A percentile compares a stretch with the other conserved stretches of the same genome.
Conservation (phyloP, 371 early-diverging fungal species). For the Mucor racemosus region DNA sequence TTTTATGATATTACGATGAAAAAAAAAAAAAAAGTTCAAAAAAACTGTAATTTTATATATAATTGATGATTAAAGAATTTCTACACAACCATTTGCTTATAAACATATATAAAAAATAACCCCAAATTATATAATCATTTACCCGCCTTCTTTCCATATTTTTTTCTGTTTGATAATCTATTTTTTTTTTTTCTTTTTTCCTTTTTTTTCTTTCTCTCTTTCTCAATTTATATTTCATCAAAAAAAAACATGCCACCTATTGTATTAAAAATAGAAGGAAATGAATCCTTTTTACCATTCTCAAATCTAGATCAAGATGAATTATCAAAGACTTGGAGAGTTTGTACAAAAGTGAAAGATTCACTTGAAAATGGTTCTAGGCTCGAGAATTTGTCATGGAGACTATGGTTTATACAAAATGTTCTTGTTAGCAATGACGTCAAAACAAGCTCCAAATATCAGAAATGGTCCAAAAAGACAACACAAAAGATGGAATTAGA, state of each 20-base stretch:
- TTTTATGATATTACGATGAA: not conserved
- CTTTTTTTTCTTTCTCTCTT: constrained; percentile 4
- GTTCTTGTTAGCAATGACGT: constrained; percentile 41
- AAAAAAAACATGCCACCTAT: constrained; percentile 74
- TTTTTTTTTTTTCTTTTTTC: constrained; percentile 11
- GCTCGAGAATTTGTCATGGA: constrained; percentile 89
- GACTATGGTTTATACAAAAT: constrained; percentile 84
- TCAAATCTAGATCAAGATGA: constrained; percentile 74
- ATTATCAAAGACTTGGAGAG: constrained; percentile 80
- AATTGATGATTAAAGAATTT: no score
- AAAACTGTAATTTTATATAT: not conserved
- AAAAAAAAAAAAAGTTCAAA: not conserved
- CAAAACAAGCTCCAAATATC: constrained; percentile 15
- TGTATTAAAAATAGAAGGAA: constrained; percentile 60
- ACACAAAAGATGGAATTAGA: constrained; percentile 15
- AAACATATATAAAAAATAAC: no score
- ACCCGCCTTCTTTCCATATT: constrained; percentile 5
- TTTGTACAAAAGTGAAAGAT: constrained; percentile 89
- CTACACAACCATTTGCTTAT: no score
- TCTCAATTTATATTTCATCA: not conserved
- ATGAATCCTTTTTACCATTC: constrained; percentile 70
- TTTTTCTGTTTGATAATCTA: not conserved
- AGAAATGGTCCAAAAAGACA: constrained; percentile 6
- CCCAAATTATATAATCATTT: constrained; percentile 6
- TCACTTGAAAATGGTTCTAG: constrained; percentile 85